Base-by-base conservation (phyloP, 1,284 basidiomycete species). In the Omphalotus olearius region DNA sequence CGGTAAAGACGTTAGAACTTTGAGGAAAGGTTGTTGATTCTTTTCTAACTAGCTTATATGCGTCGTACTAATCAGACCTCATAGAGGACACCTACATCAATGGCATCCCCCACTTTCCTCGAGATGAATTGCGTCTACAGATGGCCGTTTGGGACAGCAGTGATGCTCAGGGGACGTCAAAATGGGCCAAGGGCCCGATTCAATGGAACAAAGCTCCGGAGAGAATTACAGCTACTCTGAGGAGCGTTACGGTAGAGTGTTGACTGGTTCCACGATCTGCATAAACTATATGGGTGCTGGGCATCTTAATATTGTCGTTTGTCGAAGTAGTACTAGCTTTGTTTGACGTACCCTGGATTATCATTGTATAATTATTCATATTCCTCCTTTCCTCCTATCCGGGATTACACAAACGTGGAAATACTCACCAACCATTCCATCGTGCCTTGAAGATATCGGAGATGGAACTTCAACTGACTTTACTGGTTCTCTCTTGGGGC, bases 131-230 rank as follows among this genome's bases (percentile, higher is more conserved):
- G 11, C 68, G 70, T 9, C 54, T 74, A 5, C 71, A 73, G 54
- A 58, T 75, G 14, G 74, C 75, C 1, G 75, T 78, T 41, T 78
- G 76, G 75, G 75, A 78, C 53, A 74, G 73, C 3, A 76, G 74
- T 52, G 64, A 63, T 30, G 69, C 72, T 3, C 60, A 60, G 10
- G 74, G 75, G 0, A 78, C 76, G 1, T 66, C 73, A 3, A 66
- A 67, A 51, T 78, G 75, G 75, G 73, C 71, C 14, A 65, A 62
- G 25, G 76, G 76, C 6, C 75, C 75, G 3, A 70, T 78, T 37
- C 58, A 75, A 42, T 77, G 75, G 75, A 54, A 63, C 0, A 55
- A 51, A 1, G 64, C 66, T 6, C 71, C 71, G 3, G 54, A 54
- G 4, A 60, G 50, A 36, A 71, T 75, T 51, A 60, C 57, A 16